Conservation (phyloP, 805 yeast genomes). For the Teunomyces aglyptinius region DNA sequence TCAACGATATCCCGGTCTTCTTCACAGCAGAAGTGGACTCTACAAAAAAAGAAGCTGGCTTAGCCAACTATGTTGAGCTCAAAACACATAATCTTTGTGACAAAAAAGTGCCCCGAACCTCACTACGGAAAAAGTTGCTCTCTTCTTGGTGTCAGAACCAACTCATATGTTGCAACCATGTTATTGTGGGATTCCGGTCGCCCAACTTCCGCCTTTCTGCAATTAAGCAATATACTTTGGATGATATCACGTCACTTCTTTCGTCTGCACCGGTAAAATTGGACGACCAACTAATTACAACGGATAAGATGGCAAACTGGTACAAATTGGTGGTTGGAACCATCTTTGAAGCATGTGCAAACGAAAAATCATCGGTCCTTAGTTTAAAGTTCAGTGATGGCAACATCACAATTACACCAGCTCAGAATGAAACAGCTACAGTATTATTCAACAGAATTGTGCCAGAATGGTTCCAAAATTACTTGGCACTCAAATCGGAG, state of each 20-base stretch:
- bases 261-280: neutral
- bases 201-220: slow-evolving; percentile 11
- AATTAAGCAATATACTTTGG: slow-evolving; percentile 9
- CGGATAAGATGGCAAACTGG: slow-evolving; percentile 13
- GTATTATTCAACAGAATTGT: slow-evolving; percentile 9
- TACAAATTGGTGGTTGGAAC: slow-evolving; percentile 9
- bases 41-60: slow-evolving; percentile 6
- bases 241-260: neutral
- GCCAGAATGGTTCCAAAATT: slow-evolving; percentile 19
- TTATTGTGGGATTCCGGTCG: slow-evolving; percentile 18
- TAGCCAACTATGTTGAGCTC: slow-evolving; percentile 19
- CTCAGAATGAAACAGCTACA: neutral
- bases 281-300: neutral
- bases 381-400: neutral
- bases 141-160: slow-evolving; percentile 19
- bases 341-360: neutral
- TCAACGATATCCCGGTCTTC: slow-evolving; percentile 10
- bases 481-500: neutral
- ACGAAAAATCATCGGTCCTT: neutral
- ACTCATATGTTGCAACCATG: slow-evolving; percentile 14
- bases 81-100: slow-evolving; percentile 18
- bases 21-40: slow-evolving; percentile 28
- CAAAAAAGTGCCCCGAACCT: slow-evolving; percentile 2
- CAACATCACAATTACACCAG: neutral
- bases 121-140: slow-evolving; percentile 9